Evolutionary conservation across 2,329 filamentous ascomycete genomes (phyloP), one percentile per base, ranked within the genome.

Genomic region (Alternaria sp.): DNA sequence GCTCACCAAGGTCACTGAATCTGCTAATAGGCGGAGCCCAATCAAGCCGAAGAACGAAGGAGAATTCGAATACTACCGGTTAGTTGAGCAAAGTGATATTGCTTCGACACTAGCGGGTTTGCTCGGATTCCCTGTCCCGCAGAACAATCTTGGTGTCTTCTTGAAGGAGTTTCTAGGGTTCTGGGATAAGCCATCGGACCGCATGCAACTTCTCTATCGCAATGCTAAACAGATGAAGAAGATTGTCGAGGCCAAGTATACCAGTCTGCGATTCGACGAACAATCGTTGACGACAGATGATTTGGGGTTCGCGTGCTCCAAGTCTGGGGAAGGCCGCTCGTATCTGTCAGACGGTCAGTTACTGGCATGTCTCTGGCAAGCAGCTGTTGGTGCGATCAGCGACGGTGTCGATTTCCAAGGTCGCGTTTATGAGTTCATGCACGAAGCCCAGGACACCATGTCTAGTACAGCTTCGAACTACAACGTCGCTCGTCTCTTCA

Each of bases 391-490:
- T 42, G 48, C 52, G 13, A 45, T 66, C 41, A 28, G 28, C n/a
- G 8, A 55, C 40, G 21, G 63, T 56, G 49, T 51, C 23, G 28
- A 54, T 40, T 29, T 58, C 28, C 24, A 58, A 21, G 66, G 71
- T 6, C 83, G 82, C 79, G 69, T 84, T 10, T 66, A 74, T 6
- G 2, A 78, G 76, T 96, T 95, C 83, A 84, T 92, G 50, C 84
- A 82, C 51, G 80, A 83, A 55, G 90, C 92, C 1, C 95, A 98
- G 75, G 83, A 85, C 23, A 79, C 92, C 14, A 91, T 99, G 85
- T 96, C 92, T 69, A 89, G 88, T 69, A 92, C 95, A 74, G 93
- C 95, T 4, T 97, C 93, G 76, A 96, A 97, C 73, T 99, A 99
- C 75, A 85, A 96, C 72, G 82, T 96, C 62, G 72, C 82, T 1